Percentiles rank a stretch among this genome's conserved stretches.
Evolutionary conservation across 192 early-diverging fungal species (phyloP).

Genomic region (Physocladia obscura): DNA sequence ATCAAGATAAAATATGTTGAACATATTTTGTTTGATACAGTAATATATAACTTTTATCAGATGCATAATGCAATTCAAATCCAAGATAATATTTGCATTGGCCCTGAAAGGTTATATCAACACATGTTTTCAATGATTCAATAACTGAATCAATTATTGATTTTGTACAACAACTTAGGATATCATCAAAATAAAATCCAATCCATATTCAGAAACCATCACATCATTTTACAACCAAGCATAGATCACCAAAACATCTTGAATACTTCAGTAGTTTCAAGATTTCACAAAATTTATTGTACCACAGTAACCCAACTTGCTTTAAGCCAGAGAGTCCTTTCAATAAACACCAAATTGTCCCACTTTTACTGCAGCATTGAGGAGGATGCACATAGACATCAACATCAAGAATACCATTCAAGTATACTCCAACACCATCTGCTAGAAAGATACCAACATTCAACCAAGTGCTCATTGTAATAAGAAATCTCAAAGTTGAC

Average conservation of each 20-base stretch:
- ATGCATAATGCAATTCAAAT: not conserved
- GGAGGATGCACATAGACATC: not conserved
- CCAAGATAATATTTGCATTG: not conserved
- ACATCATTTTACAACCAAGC: not conserved
- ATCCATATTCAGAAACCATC: not conserved
- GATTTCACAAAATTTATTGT: not conserved
- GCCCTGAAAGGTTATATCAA: not conserved
- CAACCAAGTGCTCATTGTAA: not conserved
- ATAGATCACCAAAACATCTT: not conserved
- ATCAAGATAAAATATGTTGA: not conserved
- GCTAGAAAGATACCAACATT: not conserved
- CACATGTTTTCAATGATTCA: not conserved
- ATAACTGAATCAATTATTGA: not conserved
- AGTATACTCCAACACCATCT: not conserved
- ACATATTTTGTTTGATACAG: slow-evolving; percentile 9
- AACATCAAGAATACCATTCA: slow-evolving; percentile 7
- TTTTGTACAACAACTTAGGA: not conserved
- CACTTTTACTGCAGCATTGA: not conserved
- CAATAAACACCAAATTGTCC: not conserved
- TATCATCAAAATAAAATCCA: too few species aligned
- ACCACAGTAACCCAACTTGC: slow-evolving; percentile 8
- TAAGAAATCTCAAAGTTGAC: not conserved
- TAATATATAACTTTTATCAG: not conserved
- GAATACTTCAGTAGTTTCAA: not conserved
- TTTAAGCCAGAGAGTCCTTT: slow-evolving; percentile 9